Base-by-base conservation (phyloP, 2,329 filamentous ascomycete species). In the Elsinoe perseae region DNA sequence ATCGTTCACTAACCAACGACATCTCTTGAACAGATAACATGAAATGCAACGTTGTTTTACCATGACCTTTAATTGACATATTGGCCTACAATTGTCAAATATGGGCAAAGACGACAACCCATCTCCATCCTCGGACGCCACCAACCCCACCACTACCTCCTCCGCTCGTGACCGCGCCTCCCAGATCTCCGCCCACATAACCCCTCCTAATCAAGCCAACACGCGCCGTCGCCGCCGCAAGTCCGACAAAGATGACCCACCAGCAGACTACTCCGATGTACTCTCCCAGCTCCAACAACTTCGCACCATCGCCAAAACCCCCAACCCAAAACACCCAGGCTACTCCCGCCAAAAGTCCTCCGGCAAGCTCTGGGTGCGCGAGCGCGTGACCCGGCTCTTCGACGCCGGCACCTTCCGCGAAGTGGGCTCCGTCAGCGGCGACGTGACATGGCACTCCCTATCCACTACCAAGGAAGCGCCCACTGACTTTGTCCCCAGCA, bases 311-410 rank as follows among this genome's bases (percentile, higher is more conserved):
- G 81, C 82, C 9, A 69, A 73, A 20, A 83, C 76, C 1, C 81
- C 82, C 1, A 73, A 82, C 53, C 65, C 72, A 0, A 75, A 69
- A 6, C 77, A 77, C 56, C 72, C 77, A 59, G 82, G 82, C 21
- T 85, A 84, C 60, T 67, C 80, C n/a, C 76, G 80, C 4, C 82
- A 85, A 64, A 83, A 82, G 61, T 73, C 80, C 66, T 76, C 80
- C 2, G 82, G 82, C 1, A 85, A 85, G 65, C 73, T 85, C 16
- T 84, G 81, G 81, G 81, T 84, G 0, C 76, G 81, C 20, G 81
- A 85, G 62, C 73, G 82, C 2, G 78, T 85, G 16, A 73, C 79
- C 4, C 70, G 76, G 28, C 70, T 85, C n/a, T 72, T 85, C 9
- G 81, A 85, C 57, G 62, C 69, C 1, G 76, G 72, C 2, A 78